A percentile compares a stretch with the other conserved stretches of the same genome.
phyloP scores from a whole-genome alignment of 2,329 filamentous ascomycete genomes.

The Knufia fluminis region DNA sequence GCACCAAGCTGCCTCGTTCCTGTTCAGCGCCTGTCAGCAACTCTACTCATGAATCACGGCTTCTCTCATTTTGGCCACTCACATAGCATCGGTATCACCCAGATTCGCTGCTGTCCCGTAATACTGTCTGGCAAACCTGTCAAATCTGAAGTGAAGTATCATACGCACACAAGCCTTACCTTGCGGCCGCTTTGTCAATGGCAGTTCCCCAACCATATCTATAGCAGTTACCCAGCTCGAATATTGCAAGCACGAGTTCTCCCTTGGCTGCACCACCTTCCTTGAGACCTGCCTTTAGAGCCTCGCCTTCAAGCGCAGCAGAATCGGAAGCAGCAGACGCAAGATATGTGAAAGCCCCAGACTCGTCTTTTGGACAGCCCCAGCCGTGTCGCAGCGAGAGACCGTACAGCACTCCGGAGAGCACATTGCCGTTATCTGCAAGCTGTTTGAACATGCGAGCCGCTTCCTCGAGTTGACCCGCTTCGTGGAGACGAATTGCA shows the following conservation, averaged over 20 bases:
- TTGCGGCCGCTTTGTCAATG: constrained; percentile 74
- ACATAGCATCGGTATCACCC: constrained; percentile 70
- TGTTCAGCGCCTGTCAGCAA: constrained; percentile 29
- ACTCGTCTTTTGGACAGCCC: constrained; percentile 68
- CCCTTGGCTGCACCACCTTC: constrained; percentile 93
- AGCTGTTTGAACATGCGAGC: constrained; percentile 78
- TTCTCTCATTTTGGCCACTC: constrained; percentile 27
- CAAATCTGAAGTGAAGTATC: background rate
- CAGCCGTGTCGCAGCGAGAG: constrained; percentile 74
- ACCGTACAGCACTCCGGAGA: constrained; percentile 92
- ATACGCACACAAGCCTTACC: background rate
- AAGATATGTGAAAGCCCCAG: constrained; percentile 71
- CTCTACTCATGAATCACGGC: background rate
- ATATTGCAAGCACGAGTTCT: constrained; percentile 91
- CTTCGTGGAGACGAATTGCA: constrained; percentile 89
- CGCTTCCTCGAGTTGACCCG: constrained; percentile 65
- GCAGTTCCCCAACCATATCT: constrained; percentile 87
- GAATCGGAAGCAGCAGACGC: constrained; percentile 84
- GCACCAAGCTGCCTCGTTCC: constrained; percentile 96
- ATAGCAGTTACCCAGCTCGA: constrained; percentile 70
- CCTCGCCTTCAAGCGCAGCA: constrained; percentile 74
- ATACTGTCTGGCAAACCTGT: constrained; percentile 52
- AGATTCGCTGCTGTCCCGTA: constrained; percentile 97
- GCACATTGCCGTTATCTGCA: constrained; percentile 78
- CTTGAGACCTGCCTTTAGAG: constrained; percentile 76